Evolutionary conservation across 495 filamentous ascomycete species (phyloP).

Genomic region (Sabuloglossum arenarium): DNA sequence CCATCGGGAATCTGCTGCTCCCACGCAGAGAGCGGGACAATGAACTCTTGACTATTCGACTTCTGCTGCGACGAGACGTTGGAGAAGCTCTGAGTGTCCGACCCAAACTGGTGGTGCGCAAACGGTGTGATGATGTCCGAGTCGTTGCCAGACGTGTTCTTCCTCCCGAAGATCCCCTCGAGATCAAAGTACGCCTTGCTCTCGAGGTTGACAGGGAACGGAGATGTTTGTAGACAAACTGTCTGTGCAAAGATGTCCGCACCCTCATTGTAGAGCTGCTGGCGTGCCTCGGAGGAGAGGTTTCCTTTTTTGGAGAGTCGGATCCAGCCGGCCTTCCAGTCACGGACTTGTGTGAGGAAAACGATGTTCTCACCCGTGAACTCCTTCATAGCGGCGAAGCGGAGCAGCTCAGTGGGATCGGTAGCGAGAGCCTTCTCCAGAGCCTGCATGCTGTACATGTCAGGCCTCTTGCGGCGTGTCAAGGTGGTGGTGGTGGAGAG

Average conservation of each 20-base stretch:
- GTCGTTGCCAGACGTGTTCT: constrained; percentile 9
- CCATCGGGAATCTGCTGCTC: constrained; percentile 21
- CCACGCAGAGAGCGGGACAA: constrained; percentile 9
- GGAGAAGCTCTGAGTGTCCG: background rate
- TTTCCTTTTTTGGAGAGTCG: constrained; percentile 10
- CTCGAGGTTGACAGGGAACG: constrained; percentile 34
- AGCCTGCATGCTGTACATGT: constrained; percentile 29
- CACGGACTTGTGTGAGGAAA: constrained; percentile 35
- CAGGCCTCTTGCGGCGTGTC: background rate
- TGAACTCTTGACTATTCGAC: constrained; percentile 7
- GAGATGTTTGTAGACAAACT: constrained; percentile 34
- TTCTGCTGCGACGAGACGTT: constrained; percentile 1
- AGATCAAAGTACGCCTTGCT: constrained; percentile 24
- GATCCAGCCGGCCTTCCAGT: constrained; percentile 25
- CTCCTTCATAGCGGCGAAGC: constrained; percentile 38
- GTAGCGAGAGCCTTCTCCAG: constrained; percentile 34
- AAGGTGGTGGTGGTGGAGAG: background rate
- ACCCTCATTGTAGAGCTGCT: constrained; percentile 10
- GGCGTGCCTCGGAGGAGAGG: constrained; percentile 2
- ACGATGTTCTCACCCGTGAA: constrained; percentile 50
- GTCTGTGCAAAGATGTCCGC: constrained; percentile 28
- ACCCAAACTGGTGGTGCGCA: background rate
- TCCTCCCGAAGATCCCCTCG: constrained; percentile 25
- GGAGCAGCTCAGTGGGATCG: constrained; percentile 31
- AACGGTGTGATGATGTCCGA: constrained; percentile 9